Base-by-base conservation (phyloP, 2,329 filamentous ascomycete genomes). In the Colletotrichum eleusines region DNA sequence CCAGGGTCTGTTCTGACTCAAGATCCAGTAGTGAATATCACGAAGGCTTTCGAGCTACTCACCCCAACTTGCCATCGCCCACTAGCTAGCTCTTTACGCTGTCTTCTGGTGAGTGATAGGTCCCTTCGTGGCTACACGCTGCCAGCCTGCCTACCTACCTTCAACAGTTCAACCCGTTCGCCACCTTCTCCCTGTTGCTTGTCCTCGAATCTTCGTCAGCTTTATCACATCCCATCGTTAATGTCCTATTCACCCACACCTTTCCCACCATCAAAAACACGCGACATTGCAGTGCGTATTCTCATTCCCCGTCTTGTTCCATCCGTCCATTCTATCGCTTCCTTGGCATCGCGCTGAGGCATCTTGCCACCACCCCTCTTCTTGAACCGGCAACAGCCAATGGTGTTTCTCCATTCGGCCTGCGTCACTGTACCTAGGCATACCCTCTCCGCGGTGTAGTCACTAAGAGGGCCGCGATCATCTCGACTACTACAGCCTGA, bases 71-170 rank as follows among this genome's bases (percentile, higher is more conserved):
- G 59, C 53, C 64, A 50, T 69, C 53, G 55, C 38, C 69, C 58
- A 50, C 65, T 59, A 71, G 69, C 58, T 63, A 68, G 58, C 64
- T 71, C 40, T 31, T 18, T 57, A 53, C 38, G 33, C 51, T 58
- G 40, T 55, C 48, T 31, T 31, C 64, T 28, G 42, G 69, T 71
- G 63, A 69, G 69, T 50, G 31, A 28, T 42, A 71, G 64, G 59
- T 71, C 42, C 38, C 53, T 58, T 59, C 64, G 26, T 59, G 57
- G 60, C 35, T 57, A 35, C 28, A 50, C 33, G 48, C 26, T 14
- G 44, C 35, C 26, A 46, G 51, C 31, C 51, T 28, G 28, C 23
- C 44, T n/a, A n/a, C n/a, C n/a, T 28, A 42, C 50, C 23, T 26
- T 40, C 53, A 7, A 63, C 40, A 53, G 31, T 57, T 23, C n/a